Conservation (phyloP, 495 filamentous ascomycete species). For the Collariella sp. region DNA sequence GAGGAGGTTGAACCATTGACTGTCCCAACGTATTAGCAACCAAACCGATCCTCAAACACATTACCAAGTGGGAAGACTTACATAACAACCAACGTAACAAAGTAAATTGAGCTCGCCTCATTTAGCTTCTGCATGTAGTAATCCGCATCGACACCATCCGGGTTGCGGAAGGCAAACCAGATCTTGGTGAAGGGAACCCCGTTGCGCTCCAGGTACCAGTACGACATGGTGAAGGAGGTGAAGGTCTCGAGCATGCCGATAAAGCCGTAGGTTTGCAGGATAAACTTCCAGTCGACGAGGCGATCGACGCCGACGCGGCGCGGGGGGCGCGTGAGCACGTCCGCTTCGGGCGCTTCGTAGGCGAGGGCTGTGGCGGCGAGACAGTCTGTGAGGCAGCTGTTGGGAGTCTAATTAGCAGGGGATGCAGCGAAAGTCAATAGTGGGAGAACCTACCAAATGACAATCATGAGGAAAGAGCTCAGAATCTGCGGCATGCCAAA, state of each 20-base stretch:
- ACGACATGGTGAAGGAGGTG: slow-evolving; percentile 55
- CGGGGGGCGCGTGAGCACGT: slow-evolving; percentile 53
- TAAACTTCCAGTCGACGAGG: slow-evolving; percentile 56
- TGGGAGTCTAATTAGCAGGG: not conserved
- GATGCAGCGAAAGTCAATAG: not conserved
- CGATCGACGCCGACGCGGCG: slow-evolving; percentile 51
- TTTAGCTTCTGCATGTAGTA: slow-evolving; percentile 43
- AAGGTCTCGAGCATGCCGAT: slow-evolving; percentile 54
- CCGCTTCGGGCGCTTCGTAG: slow-evolving; percentile 64
- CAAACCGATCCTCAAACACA: not conserved
- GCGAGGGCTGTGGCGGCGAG: slow-evolving; percentile 56
- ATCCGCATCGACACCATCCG: slow-evolving; percentile 37
- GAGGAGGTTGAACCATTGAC: slow-evolving; percentile 65
- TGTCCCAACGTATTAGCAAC: slow-evolving; percentile 13
- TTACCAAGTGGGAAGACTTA: slow-evolving; percentile 20
- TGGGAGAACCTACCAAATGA: slow-evolving; percentile 38
- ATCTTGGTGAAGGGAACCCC: slow-evolving; percentile 50
- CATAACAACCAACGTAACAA: slow-evolving; percentile 66
- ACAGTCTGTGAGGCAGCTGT: slow-evolving; percentile 60
- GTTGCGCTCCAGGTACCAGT: slow-evolving; percentile 51
- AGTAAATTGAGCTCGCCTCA: slow-evolving; percentile 58
- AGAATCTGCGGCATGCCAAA: slow-evolving; percentile 62
- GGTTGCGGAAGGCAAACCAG: slow-evolving; percentile 53
- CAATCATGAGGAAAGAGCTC: slow-evolving; percentile 62
- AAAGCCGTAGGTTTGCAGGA: slow-evolving; percentile 55